These are phyloP conservation scores for Cordyceps javanica DNA, from an alignment of 2,329 filamentous ascomycete species.

Conservation along the genomic window DNA sequence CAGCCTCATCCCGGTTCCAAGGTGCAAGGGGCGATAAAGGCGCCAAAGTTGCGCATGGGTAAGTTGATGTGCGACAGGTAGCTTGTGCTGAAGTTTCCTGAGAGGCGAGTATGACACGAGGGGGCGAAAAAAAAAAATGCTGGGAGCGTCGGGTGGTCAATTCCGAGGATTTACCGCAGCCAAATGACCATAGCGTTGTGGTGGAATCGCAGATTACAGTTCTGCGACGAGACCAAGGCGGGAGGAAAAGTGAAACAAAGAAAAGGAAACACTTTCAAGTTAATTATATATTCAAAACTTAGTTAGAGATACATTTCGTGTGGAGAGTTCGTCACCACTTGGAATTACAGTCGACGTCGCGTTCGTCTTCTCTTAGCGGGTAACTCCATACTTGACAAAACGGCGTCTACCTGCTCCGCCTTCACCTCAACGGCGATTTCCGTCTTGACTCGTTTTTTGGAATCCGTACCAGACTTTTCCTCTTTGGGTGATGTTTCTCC, in stretches of 20 bases:
- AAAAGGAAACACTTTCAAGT: not conserved
- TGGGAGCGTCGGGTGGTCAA: not conserved
- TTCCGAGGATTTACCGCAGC: conserved; percentile 7
- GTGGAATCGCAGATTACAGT: not conserved
- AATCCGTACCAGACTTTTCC: conserved; percentile 13
- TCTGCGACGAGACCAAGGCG: no score
- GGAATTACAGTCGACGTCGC: not conserved
- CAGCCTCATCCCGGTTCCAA: conserved; percentile 38
- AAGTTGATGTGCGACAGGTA: conserved; percentile 22
- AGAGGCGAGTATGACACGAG: conserved; percentile 16
- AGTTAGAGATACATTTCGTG: not conserved
- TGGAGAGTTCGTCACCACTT: not conserved
- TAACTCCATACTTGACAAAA: conserved; percentile 14
- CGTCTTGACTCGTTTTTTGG: conserved; percentile 19
- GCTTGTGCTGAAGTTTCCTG: conserved; percentile 22
- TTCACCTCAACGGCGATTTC: conserved; percentile 5
- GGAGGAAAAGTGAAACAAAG: not conserved
- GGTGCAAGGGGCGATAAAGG: conserved; percentile 28
- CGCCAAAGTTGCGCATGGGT: conserved; percentile 32
- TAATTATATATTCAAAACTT: not conserved
- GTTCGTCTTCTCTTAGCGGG: conserved; percentile 9
- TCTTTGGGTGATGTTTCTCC: not conserved
- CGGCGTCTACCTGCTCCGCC: not conserved
- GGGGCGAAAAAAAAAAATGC: conserved; percentile 30
- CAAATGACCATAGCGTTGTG: no score